Conservation (phyloP, 768 basidiomycete species). For the Brasilioporus rufonigricans region DNA sequence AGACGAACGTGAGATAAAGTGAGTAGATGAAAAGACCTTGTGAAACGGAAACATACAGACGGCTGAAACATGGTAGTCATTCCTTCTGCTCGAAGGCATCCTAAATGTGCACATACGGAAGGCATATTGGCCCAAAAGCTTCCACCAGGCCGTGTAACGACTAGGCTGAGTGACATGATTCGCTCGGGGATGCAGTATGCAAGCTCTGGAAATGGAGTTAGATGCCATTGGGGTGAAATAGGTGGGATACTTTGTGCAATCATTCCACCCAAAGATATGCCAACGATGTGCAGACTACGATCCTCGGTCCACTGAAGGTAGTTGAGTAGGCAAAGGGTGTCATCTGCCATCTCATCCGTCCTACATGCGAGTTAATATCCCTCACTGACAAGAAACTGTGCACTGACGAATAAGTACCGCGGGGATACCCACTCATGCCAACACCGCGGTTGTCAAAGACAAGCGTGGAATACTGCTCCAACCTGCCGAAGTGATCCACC, state of each 20-base stretch:
- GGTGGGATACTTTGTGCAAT: conserved; percentile 62
- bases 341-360: conserved; percentile 77
- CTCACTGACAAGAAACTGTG: neutral
- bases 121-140: conserved; percentile 56
- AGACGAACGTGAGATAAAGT: neutral
- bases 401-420: conserved; percentile 74
- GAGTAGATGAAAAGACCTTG: conserved; percentile 26
- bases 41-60: conserved; percentile 36
- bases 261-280: conserved; percentile 81
- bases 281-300: conserved; percentile 66
- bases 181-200: conserved; percentile 63
- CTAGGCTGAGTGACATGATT: conserved; percentile 62
- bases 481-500: conserved; percentile 59
- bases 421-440: conserved; percentile 67
- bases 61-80: conserved; percentile 30
- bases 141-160: conserved; percentile 71
- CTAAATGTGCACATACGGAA: conserved; percentile 43
- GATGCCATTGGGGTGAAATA: neutral
- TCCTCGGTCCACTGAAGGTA: conserved; percentile 67
- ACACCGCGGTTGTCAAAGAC: conserved; percentile 88
- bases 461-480: conserved; percentile 54
- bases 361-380: conserved; percentile 33
- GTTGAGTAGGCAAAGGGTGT: conserved; percentile 63
- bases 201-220: conserved; percentile 48
- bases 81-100: neutral